Conservation (phyloP, 2,329 filamentous ascomycete genomes). For the Trichoderma lentiforme region DNA sequence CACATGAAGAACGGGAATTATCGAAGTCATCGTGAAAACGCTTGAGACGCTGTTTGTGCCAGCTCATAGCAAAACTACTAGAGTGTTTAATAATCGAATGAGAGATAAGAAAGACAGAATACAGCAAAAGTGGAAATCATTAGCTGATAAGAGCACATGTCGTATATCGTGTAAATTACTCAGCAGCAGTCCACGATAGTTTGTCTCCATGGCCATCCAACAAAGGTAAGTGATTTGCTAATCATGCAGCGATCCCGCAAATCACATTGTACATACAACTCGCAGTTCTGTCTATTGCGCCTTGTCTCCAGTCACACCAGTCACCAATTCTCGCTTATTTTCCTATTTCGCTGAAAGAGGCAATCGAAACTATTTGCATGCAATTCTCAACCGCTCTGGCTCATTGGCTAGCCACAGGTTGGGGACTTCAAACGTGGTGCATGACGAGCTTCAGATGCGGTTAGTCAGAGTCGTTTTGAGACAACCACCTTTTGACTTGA, state of each 20-base stretch:
- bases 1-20: not conserved
- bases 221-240: not conserved
- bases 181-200: not conserved
- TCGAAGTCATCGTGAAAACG: not conserved
- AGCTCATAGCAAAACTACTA: not conserved
- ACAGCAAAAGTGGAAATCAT: not conserved
- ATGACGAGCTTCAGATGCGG: not conserved
- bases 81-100: not conserved
- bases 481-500: not conserved
- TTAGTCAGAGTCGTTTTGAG: not conserved
- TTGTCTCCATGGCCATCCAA: not conserved
- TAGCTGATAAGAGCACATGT: not conserved
- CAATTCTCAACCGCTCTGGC: not conserved
- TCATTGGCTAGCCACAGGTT: not conserved
- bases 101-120: not conserved
- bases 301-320: not conserved
- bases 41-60: not conserved
- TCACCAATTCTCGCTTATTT: not conserved
- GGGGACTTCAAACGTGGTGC: not conserved
- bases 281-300: not conserved
- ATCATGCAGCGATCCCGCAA: not conserved
- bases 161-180: not conserved
- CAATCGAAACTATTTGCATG: slow-evolving; percentile 6
- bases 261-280: not conserved
- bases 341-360: slow-evolving; percentile 9